These are phyloP conservation scores for Zangia roseola DNA, from an alignment of 768 basidiomycete genomes.

Conservation along the genomic window DNA sequence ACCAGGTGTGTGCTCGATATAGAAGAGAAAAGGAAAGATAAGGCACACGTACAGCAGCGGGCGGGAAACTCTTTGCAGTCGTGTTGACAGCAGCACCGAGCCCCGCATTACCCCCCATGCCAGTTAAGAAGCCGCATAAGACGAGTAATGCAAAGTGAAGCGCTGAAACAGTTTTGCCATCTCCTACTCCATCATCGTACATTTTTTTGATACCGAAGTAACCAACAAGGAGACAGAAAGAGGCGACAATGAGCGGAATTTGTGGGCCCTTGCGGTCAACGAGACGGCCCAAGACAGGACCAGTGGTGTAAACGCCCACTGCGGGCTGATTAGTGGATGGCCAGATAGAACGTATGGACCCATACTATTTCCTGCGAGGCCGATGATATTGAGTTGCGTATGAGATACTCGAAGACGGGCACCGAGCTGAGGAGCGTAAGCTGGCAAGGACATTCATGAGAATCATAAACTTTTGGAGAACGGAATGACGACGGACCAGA, in stretches of 20 bases:
- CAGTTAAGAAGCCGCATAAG: slow-evolving; percentile 68
- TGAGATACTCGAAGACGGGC: slow-evolving; percentile 72
- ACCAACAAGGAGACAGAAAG: slow-evolving; percentile 60
- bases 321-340: not conserved
- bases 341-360: not conserved
- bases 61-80: slow-evolving; percentile 81
- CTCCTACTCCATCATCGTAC: slow-evolving; percentile 54
- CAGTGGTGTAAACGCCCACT: slow-evolving; percentile 78
- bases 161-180: slow-evolving; percentile 36
- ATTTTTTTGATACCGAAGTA: slow-evolving; percentile 73
- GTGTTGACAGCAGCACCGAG: slow-evolving; percentile 71
- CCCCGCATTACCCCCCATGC: slow-evolving; percentile 74
- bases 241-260: slow-evolving; percentile 59
- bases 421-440: slow-evolving; percentile 86
- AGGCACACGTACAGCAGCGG: slow-evolving; percentile 51
- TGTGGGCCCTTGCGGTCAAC: slow-evolving; percentile 75
- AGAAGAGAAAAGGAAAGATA: not conserved
- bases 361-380: slow-evolving; percentile 75
- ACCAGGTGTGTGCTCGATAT: not conserved
- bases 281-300: slow-evolving; percentile 77
- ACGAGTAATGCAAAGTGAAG: slow-evolving; percentile 52
- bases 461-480: too few relatives aligned
- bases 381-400: slow-evolving; percentile 80
- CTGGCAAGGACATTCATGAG: slow-evolving; percentile 33
- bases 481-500: slow-evolving; percentile 22